phyloP scores from a whole-genome alignment of 2,329 filamentous ascomycete species.

The Aureobasidium mangrovei region DNA sequence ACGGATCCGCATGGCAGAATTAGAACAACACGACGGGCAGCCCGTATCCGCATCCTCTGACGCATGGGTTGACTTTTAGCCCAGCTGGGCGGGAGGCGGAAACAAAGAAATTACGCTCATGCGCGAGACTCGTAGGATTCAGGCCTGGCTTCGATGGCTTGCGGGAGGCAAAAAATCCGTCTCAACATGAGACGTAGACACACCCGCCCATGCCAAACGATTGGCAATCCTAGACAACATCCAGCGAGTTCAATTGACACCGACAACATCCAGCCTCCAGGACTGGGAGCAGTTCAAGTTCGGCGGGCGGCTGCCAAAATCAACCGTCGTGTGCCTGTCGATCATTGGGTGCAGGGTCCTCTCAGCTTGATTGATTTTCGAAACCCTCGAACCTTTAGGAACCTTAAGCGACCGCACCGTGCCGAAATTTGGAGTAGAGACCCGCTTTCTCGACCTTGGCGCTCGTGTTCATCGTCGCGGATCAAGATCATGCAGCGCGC shows the following conservation, averaged over 20 bases:
- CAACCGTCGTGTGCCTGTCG: constrained; percentile 2
- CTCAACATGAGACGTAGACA: constrained; percentile 2
- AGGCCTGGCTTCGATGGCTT: background rate
- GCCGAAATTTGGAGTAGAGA: constrained; percentile 6
- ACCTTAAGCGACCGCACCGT: constrained; percentile 2
- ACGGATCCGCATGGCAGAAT: constrained; percentile 8
- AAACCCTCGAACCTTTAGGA: background rate
- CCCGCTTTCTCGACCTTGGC: constrained; percentile 5
- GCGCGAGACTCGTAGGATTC: background rate
- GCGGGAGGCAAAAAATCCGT: background rate
- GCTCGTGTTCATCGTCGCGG: constrained; percentile 7
- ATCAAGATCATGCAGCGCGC: background rate
- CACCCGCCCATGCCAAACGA: background rate
- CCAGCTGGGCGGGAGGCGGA: background rate
- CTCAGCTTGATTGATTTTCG: background rate
- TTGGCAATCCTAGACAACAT: background rate
- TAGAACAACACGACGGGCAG: background rate
- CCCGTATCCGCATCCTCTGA: constrained; percentile 9
- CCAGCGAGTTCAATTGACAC: no score
- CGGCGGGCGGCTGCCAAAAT: background rate
- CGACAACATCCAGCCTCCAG: no score
- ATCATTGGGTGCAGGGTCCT: constrained; percentile 6
- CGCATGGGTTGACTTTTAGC: constrained; percentile 8
- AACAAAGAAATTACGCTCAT: constrained; percentile 1
- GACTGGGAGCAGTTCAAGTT: background rate